Evolutionary conservation across 805 yeast genomes (phyloP).

Genomic region (Cyberlindnera amylophila): DNA sequence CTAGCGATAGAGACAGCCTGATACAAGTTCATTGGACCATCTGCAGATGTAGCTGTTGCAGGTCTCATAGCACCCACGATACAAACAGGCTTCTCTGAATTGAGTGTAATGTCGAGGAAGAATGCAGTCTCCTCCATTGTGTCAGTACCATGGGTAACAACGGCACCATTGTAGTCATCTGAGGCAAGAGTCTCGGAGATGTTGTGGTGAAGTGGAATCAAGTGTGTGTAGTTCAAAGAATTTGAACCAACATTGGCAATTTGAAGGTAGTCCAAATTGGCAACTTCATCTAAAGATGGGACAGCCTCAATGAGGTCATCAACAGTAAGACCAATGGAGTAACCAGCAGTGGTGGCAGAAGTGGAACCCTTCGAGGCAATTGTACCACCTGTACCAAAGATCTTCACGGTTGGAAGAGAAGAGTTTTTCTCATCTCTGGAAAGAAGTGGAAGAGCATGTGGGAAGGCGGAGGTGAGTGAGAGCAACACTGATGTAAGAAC

Average conservation of each 20-base stretch:
- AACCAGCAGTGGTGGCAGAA: constrained; percentile 50
- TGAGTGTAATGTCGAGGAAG: constrained; percentile 49
- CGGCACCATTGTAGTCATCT: constrained; percentile 49
- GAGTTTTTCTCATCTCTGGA: constrained; percentile 4
- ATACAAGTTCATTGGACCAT: constrained; percentile 69
- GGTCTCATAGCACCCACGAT: constrained; percentile 66
- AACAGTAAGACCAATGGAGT: constrained; percentile 46
- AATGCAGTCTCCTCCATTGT: constrained; percentile 66
- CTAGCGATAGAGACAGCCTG: constrained; percentile 65
- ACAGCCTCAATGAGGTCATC: constrained; percentile 50
- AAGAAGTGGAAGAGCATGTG: constrained; percentile 1
- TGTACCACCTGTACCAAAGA: constrained; percentile 58
- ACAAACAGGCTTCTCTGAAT: constrained; percentile 33
- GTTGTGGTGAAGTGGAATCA: constrained; percentile 43
- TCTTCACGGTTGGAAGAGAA: constrained; percentile 35
- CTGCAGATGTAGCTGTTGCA: constrained; percentile 63
- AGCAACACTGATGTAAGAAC: constrained; percentile 18
- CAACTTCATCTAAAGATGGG: constrained; percentile 51
- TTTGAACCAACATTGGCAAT: constrained; percentile 55
- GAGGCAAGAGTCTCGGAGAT: constrained; percentile 40
- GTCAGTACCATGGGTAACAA: constrained; percentile 71
- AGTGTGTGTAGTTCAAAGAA: constrained; percentile 45
- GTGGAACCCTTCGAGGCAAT: constrained; percentile 50
- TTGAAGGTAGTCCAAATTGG: constrained; percentile 41
- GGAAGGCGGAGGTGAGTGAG: constrained; percentile 12